A percentile compares a stretch with the other conserved stretches of the same genome.
Conservation (phyloP, 257 asterid species). For the Mentha longifolia region DNA sequence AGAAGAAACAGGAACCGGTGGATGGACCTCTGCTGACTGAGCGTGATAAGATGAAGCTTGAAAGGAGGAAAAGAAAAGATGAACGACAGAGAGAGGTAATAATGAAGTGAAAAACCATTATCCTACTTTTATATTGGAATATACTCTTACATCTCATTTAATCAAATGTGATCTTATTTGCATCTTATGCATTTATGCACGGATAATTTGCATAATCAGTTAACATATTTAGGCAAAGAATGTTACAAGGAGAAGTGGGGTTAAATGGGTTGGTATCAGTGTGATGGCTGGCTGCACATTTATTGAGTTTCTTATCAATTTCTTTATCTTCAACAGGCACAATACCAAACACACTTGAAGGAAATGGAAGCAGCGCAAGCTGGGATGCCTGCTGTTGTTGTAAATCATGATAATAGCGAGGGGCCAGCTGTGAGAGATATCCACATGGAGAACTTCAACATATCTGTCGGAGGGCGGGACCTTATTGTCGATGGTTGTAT, state of each 20-base stretch:
- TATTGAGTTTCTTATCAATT: constrained; percentile 33
- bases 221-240: not conserved
- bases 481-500: constrained; percentile 89
- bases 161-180: constrained; percentile 1
- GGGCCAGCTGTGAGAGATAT: constrained; percentile 85
- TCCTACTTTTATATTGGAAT: constrained; percentile 14
- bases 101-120: not conserved
- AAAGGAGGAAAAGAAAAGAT: constrained; percentile 95
- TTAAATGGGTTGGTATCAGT: not conserved
- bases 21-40: constrained; percentile 97
- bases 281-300: constrained; percentile 13
- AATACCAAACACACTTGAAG: constrained; percentile 76
- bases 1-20: constrained; percentile 90
- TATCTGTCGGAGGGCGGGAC: constrained; percentile 98
- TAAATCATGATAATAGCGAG: constrained; percentile 71
- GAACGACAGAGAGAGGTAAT: constrained; percentile 95
- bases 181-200: too few species aligned
- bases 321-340: constrained; percentile 53
- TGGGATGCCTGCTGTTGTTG: constrained; percentile 88
- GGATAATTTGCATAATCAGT: constrained; percentile 15
- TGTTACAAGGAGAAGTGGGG: not conserved
- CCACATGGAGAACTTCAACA: constrained; percentile 88
- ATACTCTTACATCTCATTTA: not conserved
- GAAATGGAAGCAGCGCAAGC: constrained; percentile 98
- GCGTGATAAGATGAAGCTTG: constrained; percentile 92